A percentile compares a stretch with the other conserved stretches of the same genome.
Evolutionary conservation across 2,329 filamentous ascomycete genomes (phyloP).

Genomic region (Alternaria ethzedia): DNA sequence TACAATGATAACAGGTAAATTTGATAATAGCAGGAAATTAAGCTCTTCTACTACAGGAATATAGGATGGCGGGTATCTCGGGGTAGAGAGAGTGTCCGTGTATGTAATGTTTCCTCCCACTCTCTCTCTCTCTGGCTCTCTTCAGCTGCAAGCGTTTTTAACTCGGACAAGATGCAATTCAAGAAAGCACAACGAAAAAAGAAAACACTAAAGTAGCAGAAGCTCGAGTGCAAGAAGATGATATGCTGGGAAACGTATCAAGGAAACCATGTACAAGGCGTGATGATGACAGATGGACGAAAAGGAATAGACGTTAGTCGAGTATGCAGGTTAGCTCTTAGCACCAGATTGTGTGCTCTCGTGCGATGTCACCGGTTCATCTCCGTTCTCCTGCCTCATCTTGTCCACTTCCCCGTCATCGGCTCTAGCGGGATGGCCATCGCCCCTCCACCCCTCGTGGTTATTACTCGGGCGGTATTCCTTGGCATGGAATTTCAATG

Average conservation of each 20-base stretch:
- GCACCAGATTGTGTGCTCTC: neutral
- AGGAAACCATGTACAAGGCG: neutral
- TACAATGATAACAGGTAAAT: neutral
- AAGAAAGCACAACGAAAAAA: neutral
- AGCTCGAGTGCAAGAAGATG: neutral
- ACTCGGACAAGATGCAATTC: neutral
- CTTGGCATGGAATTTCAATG: conserved; percentile 33
- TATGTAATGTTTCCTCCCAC: neutral
- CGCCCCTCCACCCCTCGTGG: conserved; percentile 32
- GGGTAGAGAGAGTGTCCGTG: neutral
- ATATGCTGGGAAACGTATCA: neutral
- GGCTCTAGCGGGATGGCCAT: conserved; percentile 16
- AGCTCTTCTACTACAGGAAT: neutral
- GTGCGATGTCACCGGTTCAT: neutral
- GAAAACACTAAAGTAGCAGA: neutral
- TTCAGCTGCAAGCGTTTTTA: neutral
- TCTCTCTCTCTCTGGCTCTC: neutral
- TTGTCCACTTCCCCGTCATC: conserved; percentile 21
- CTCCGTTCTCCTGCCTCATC: neutral
- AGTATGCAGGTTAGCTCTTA: conserved; percentile 1
- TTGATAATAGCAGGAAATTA: neutral
- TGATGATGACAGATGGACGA: neutral
- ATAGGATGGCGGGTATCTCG: neutral
- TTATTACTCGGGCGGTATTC: conserved; percentile 31
- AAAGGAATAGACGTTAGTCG: neutral